A percentile compares a stretch with the other conserved stretches of the same genome.
Conservation (phyloP, 2,329 filamentous ascomycete species). For the Beauveria sp. region DNA sequence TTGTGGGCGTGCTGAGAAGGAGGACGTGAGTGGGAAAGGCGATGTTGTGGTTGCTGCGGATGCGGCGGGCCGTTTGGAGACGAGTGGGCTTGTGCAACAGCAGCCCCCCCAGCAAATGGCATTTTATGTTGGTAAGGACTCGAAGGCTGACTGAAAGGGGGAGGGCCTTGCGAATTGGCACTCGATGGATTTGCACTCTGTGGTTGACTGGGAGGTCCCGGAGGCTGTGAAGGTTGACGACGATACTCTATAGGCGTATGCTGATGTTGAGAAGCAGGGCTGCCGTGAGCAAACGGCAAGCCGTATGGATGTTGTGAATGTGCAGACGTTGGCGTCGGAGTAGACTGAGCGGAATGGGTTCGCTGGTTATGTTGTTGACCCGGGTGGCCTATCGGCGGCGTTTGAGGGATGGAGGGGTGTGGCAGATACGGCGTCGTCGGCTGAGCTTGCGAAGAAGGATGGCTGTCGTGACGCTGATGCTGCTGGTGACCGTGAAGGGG, state of each 20-base stretch:
- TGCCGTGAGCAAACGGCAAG: conserved; percentile 42
- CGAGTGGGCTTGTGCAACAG: conserved; percentile 5
- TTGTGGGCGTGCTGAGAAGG: conserved; percentile 39
- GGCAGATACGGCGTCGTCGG: conserved; percentile 34
- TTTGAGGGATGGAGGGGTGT: conserved; percentile 36
- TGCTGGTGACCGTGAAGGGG: conserved; percentile 4
- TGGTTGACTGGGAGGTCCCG: conserved; percentile 45
- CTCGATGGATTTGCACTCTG: conserved; percentile 35
- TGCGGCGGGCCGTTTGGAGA: conserved; percentile 9
- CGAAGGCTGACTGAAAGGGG: conserved; percentile 29
- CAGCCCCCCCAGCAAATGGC: not conserved
- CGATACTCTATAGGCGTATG: conserved; percentile 34
- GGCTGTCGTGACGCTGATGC: conserved; percentile 39
- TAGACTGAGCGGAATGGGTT: conserved; percentile 52
- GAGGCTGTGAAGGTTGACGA: conserved; percentile 46
- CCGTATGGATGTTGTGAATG: conserved; percentile 51
- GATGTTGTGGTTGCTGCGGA: conserved; percentile 9
- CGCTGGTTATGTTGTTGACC: conserved; percentile 32
- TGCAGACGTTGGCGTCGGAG: conserved; percentile 53
- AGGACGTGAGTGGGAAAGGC: conserved; percentile 19
- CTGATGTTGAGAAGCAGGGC: conserved; percentile 41
- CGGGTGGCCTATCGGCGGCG: conserved; percentile 40
- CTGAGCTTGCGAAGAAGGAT: conserved; percentile 30
- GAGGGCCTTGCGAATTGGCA: conserved; percentile 26
- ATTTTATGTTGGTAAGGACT: conserved; percentile 53